Evolutionary conservation across 176 grass and related monocot genomes (phyloP).

Genomic region (Carex myosuroides): DNA sequence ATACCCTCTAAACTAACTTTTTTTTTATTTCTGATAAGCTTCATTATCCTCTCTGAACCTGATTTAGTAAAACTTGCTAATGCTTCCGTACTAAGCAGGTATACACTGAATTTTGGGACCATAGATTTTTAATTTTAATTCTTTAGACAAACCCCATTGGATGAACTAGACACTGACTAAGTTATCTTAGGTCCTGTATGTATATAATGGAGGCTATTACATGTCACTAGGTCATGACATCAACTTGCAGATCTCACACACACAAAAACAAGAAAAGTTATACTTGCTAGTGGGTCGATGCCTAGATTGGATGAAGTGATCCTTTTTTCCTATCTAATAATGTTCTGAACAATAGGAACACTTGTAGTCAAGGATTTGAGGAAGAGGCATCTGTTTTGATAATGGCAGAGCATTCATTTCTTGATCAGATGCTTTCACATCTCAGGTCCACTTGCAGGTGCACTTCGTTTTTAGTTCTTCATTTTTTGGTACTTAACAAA

Average conservation of each 20-base stretch:
- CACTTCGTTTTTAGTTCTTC: neutral
- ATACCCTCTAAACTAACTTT: neutral
- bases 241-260: neutral
- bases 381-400: neutral
- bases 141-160: neutral
- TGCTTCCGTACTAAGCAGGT: neutral
- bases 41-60: neutral
- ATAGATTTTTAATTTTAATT: neutral
- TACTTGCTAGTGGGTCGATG: neutral
- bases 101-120: neutral
- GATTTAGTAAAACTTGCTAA: neutral
- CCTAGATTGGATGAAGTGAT: neutral
- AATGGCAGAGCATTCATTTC: constrained; percentile 50
- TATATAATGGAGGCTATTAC: neutral
- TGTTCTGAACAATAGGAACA: neutral
- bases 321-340: neutral
- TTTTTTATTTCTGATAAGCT: neutral
- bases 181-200: neutral
- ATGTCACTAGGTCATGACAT: neutral
- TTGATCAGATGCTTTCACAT: constrained; percentile 70
- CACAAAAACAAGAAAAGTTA: neutral
- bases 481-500: neutral
- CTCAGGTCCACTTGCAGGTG: constrained; percentile 64
- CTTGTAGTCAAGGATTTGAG: neutral
- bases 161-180: neutral